Percentiles rank a stretch among this genome's conserved stretches.
phyloP scores from a whole-genome alignment of 192 early-diverging fungal genomes.

The Mortierella claussenii region DNA sequence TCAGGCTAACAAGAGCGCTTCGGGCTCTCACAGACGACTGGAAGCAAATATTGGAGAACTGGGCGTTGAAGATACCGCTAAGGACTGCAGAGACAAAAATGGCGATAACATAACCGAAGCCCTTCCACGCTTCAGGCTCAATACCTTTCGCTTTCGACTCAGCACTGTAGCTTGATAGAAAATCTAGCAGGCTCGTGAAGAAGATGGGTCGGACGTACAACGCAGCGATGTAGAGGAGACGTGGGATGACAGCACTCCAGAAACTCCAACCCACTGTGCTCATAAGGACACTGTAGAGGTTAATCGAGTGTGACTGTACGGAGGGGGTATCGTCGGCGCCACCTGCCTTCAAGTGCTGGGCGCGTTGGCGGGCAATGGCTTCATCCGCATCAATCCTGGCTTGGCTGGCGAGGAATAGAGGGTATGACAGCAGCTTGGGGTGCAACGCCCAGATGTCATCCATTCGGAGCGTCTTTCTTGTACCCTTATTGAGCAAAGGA shows the following conservation, averaged over 20 bases:
- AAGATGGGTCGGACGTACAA: conserved; percentile 68
- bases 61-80: conserved; percentile 16
- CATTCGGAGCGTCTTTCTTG: conserved; percentile 21
- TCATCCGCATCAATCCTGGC: conserved; percentile 33
- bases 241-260: conserved; percentile 12
- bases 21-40: conserved; percentile 58
- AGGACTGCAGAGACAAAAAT: conserved; percentile 13
- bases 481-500: conserved; percentile 44
- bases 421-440: conserved; percentile 33
- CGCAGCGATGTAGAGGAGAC: conserved; percentile 11
- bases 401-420: conserved; percentile 23
- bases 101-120: conserved; percentile 29
- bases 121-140: conserved; percentile 6
- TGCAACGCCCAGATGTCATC: conserved; percentile 41
- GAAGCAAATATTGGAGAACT: conserved; percentile 27
- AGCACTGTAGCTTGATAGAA: conserved; percentile 36
- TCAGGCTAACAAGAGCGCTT: conserved; percentile 58
- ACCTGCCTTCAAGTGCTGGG: background rate
- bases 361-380: conserved; percentile 2
- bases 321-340: background rate
- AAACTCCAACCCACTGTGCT: conserved; percentile 14
- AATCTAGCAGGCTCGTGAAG: conserved; percentile 64
- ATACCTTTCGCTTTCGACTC: background rate
- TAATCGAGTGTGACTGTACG: background rate
- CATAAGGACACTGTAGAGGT: background rate